These are phyloP conservation scores for Diaporthe australafricana DNA, from an alignment of 2,329 filamentous ascomycete genomes.

Conservation along the genomic window DNA sequence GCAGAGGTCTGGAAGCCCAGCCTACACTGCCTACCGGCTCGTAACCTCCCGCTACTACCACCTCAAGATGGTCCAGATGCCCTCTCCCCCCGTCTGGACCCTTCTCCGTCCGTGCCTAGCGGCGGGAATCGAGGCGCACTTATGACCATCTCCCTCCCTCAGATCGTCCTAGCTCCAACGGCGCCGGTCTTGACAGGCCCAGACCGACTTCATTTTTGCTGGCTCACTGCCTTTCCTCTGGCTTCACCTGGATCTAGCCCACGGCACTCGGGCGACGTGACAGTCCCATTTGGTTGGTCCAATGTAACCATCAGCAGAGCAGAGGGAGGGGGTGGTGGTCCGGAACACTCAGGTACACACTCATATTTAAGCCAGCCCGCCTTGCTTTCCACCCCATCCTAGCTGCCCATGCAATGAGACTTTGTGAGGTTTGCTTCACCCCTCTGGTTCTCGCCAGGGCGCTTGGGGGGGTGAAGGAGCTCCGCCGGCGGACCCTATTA, in stretches of 20 bases:
- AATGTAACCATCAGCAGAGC: conserved; percentile 20
- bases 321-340: background rate
- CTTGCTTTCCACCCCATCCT: background rate
- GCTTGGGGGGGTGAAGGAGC: background rate
- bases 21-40: background rate
- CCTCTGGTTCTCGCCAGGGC: conserved; percentile 20
- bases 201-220: background rate
- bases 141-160: background rate
- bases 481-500: conserved; percentile 17
- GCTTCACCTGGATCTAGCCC: conserved; percentile 7
- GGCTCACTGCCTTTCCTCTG: conserved; percentile 4
- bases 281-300: conserved; percentile 1
- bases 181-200: conserved; percentile 28
- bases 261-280: conserved; percentile 10
- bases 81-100: background rate
- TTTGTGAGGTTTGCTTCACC: conserved; percentile 25
- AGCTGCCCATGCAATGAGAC: conserved; percentile 1
- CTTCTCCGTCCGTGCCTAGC: conserved; percentile 3
- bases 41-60: background rate
- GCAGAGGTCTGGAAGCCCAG: conserved; percentile 14
- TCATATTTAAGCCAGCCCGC: conserved; percentile 23
- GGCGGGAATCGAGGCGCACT: background rate
- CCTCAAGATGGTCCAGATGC: background rate
- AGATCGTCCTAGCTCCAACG: conserved; percentile 27
- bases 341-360: conserved; percentile 12